Evolutionary conservation across 331 rosid genomes (phyloP), one percentile per base, ranked within the genome.

Genomic region (Malus hybrid): DNA sequence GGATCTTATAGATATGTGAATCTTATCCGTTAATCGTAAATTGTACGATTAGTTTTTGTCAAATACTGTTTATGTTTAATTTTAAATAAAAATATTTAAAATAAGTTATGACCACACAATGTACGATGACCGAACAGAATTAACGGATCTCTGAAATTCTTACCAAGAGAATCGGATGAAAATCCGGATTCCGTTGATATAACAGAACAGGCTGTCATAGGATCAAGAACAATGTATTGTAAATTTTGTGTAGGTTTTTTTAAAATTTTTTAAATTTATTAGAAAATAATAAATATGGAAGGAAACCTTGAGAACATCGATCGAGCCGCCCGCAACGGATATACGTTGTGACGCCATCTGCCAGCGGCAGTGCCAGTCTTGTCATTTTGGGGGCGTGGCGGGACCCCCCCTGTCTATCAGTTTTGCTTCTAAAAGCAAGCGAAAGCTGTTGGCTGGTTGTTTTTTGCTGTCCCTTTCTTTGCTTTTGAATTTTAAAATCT

Each of bases 401-500:
- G 86, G 79, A 46, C 86, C 83, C 81, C 0, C 1, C 1, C 19
- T 1, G 4, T 20, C 10, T 12, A 31, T 27, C 56, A 78, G 77
- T 69, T 65, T 80, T 70, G 83, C 65, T 69, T 56, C 46, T 14
- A 12, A 63, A 86, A 81, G 85, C 76, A 83, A 81, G 12, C 76
- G 48, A 77, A 81, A 71, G 74, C 65, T 82, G 88, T 80, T 84
- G 83, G 85, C 71, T 73, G 59, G 70, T 78, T 64, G 83, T 84
- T 80, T 74, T 66, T 80, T 64, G 87, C 85, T 79, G 86, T 84
- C 83, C 20, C 81, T 52, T 76, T 83, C 84, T 70, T 27, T 69
- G 14, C 48, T 13, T 66, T 42, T 71, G 50, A 63, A 74, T 57
- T 66, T 71, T 54, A 71, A 33, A 56, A 54, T 54, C 20, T 54